Base-by-base conservation (phyloP, 495 filamentous ascomycete genomes). In the Platismatia glauca region DNA sequence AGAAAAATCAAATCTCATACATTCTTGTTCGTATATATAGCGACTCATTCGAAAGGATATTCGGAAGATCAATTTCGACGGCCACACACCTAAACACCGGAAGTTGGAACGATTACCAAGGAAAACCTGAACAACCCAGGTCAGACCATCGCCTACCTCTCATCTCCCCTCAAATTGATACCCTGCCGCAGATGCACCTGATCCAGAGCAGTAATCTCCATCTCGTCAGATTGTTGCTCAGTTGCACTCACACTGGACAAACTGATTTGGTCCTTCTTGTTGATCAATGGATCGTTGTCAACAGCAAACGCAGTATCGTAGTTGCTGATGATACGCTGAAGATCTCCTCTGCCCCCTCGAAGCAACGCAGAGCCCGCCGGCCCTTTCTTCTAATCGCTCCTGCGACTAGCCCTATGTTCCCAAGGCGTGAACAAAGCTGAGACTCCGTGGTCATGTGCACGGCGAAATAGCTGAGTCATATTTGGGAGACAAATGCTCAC, bases 401-500 rank as follows among this genome's bases (percentile, higher is more conserved):
- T 12, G 1, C 2, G 15, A 12, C 8, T 6, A 34, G 35, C 31
- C 15, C 7, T 12, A 41, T 59, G 50, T 33, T 59, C 58, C 4
- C 39, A 41, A 16, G 41, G 41, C 9, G 39, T 59, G 41, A 50
- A 59, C n/a, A 59, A 31, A 22, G 58, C 37, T 24, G 38, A 46
- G 13, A 48, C 3, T 11, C 58, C 58, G 31, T 59, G 27, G 27
- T 43, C 7, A 48, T 44, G 58, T 2, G 27, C 58, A 1, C 58
- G 58, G 31, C 33, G 13, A 31, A 34, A 11, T n/a, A 59, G 29
- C 37, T 59, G 24, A 43, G 31, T 34, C 11, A 59, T 59, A 34
- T 59, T 50, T 34, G 58, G 58, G 39, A 46, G 31, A 41, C 58
- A 48, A n/a, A 59, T 59, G 31, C 58, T 35, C 37, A 59, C 39